Percentiles rank a stretch among this genome's conserved stretches.
phyloP scores from a whole-genome alignment of 768 basidiomycete species.

The Lactifluus pinguis region DNA sequence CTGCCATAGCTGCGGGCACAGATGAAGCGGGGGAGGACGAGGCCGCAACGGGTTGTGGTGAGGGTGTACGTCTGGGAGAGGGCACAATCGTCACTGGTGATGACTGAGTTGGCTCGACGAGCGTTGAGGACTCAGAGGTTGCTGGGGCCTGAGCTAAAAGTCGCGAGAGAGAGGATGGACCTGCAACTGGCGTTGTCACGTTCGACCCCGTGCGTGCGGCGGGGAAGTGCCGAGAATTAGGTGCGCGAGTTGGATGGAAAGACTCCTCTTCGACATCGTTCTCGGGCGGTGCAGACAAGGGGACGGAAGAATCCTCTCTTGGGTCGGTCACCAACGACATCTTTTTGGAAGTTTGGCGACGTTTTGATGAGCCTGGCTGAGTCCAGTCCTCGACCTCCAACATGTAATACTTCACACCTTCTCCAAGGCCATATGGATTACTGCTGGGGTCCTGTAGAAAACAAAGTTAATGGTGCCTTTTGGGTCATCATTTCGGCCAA shows the following conservation, averaged over 20 bases:
- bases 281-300: conserved; percentile 55
- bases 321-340: conserved; percentile 29
- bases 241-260: conserved; percentile 53
- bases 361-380: conserved; percentile 57
- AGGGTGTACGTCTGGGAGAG: conserved; percentile 25
- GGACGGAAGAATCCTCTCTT: conserved; percentile 32
- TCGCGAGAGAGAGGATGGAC: conserved; percentile 73
- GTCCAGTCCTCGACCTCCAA: conserved; percentile 93
- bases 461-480: background rate
- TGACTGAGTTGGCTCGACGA: conserved; percentile 22
- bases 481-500: conserved; percentile 1
- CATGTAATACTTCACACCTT: conserved; percentile 90
- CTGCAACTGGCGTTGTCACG: conserved; percentile 61
- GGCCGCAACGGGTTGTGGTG: conserved; percentile 17
- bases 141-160: conserved; percentile 62
- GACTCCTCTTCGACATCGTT: conserved; percentile 70
- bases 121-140: conserved; percentile 29
- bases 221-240: conserved; percentile 62
- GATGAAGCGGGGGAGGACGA: conserved; percentile 3
- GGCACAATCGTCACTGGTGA: background rate
- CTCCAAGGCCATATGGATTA: conserved; percentile 83
- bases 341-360: conserved; percentile 46
- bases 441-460: conserved; percentile 58
- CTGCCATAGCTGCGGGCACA: background rate
- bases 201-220: conserved; percentile 47